Evolutionary conservation across 2,329 filamentous ascomycete genomes (phyloP).

Genomic region (Hymenoscyphus scutula): DNA sequence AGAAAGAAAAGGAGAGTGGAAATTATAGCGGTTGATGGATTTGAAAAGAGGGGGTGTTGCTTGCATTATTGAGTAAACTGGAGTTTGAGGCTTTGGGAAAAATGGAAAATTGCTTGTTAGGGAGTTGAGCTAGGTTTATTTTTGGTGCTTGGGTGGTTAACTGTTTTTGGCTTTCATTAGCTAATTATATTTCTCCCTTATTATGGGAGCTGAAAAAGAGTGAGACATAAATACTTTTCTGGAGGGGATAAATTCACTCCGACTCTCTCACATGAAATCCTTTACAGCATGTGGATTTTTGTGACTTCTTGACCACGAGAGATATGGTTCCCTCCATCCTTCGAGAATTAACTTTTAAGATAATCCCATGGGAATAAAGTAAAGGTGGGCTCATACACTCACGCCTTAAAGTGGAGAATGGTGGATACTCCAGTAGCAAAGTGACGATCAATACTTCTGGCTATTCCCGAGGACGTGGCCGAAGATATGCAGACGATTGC

Average conservation of each 20-base stretch:
- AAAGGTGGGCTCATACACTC: no score
- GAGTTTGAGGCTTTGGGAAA: not conserved
- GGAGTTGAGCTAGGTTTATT: not conserved
- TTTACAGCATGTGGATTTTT: no score
- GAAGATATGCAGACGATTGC: no score
- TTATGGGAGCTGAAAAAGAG: no score
- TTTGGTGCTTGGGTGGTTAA: not conserved
- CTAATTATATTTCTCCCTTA: not conserved
- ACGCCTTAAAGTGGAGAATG: no score
- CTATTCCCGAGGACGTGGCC: no score
- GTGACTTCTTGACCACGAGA: no score
- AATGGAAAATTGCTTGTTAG: not conserved
- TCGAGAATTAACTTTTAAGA: no score
- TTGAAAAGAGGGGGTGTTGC: not conserved
- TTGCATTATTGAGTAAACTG: not conserved
- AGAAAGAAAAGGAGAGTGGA: not conserved
- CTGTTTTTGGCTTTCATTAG: not conserved
- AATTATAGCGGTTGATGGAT: not conserved
- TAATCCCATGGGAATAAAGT: no score
- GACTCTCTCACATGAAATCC: not conserved
- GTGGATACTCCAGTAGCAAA: no score
- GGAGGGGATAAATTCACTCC: not conserved
- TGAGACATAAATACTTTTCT: not conserved
- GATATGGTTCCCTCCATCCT: no score
- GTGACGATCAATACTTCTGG: no score